Conservation (phyloP, 2,329 filamentous ascomycete genomes). For the Trichoderma afroharzianum region DNA sequence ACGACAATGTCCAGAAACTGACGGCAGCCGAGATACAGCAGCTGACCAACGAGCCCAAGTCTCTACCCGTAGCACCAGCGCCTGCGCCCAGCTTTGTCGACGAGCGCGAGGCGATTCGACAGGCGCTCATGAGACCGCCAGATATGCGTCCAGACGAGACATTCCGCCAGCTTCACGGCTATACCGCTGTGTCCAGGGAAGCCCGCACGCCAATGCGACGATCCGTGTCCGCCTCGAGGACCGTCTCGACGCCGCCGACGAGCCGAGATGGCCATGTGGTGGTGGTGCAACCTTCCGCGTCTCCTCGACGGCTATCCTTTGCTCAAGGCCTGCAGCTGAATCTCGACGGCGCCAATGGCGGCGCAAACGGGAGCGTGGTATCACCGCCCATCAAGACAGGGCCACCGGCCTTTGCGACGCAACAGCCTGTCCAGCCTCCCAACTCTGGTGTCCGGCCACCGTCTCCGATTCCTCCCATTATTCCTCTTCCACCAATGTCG, state of each 20-base stretch:
- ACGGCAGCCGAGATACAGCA: slow-evolving; percentile 58
- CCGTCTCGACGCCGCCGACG: slow-evolving; percentile 52
- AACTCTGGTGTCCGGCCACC: slow-evolving; percentile 33
- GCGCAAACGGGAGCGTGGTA: slow-evolving; percentile 6
- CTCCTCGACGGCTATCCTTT: slow-evolving; percentile 49
- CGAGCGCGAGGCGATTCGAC: slow-evolving; percentile 32
- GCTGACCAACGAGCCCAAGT: slow-evolving; percentile 54
- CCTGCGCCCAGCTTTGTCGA: slow-evolving; percentile 35
- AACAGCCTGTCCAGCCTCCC: slow-evolving; percentile 10
- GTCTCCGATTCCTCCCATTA: slow-evolving; percentile 51
- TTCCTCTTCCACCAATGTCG: slow-evolving; percentile 64
- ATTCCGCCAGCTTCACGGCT: slow-evolving; percentile 26
- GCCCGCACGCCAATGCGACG: slow-evolving; percentile 29
- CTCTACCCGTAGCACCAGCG: slow-evolving; percentile 50
- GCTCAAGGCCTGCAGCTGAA: slow-evolving; percentile 47
- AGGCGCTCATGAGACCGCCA: slow-evolving; percentile 29
- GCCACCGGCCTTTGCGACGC: slow-evolving; percentile 24
- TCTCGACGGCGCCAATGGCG: slow-evolving; percentile 25
- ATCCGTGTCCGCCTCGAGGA: slow-evolving; percentile 37
- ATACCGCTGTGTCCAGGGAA: slow-evolving; percentile 10
- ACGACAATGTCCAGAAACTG: slow-evolving; percentile 49
- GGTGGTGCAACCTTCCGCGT: slow-evolving; percentile 23
- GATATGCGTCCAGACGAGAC: slow-evolving; percentile 21
- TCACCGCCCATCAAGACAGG: slow-evolving; percentile 26
- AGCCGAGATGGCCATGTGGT: slow-evolving; percentile 37